Conservation (phyloP, 345 rosid species). For the Cochlearia excelsa region DNA sequence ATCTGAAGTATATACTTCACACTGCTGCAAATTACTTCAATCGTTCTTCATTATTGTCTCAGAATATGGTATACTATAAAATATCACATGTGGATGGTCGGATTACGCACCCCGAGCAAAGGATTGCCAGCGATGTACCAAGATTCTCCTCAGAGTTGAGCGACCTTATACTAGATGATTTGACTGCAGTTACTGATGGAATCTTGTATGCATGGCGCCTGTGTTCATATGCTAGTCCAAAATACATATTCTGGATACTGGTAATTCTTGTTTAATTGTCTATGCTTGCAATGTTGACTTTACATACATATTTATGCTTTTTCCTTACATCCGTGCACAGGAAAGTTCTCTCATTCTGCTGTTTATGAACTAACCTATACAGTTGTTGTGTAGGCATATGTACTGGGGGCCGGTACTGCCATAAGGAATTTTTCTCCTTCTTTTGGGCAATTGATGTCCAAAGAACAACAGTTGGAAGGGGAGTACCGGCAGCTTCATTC, state of each 20-base stretch:
- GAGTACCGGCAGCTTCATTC: conserved; percentile 96
- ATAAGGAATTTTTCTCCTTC: conserved; percentile 93
- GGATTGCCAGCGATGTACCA: conserved; percentile 95
- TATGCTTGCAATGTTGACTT: conserved; percentile 11
- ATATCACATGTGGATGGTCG: conserved; percentile 96
- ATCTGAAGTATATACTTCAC: conserved; percentile 7
- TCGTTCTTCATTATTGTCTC: conserved; percentile 34
- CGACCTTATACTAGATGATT: conserved; percentile 86
- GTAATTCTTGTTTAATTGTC: conserved; percentile 42
- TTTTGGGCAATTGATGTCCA: conserved; percentile 89
- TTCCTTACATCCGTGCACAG: neutral
- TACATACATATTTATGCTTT: neutral
- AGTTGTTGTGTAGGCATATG: conserved; percentile 64
- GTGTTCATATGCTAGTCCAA: conserved; percentile 96
- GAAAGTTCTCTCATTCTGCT: conserved; percentile 1
- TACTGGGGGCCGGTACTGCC: conserved; percentile 78
- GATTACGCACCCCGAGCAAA: conserved; percentile 87
- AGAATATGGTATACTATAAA: conserved; percentile 99
- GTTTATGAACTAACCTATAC: conserved; percentile 19
- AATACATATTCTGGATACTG: conserved; percentile 91
- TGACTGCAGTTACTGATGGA: conserved; percentile 84
- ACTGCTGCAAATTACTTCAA: conserved; percentile 1
- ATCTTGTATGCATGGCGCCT: conserved; percentile 92
- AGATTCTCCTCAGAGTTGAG: conserved; percentile 94
- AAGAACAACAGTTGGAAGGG: conserved; percentile 97